These are phyloP conservation scores for Trichoderma pleuroti DNA, from an alignment of 2,329 filamentous ascomycete genomes.

Conservation along the genomic window DNA sequence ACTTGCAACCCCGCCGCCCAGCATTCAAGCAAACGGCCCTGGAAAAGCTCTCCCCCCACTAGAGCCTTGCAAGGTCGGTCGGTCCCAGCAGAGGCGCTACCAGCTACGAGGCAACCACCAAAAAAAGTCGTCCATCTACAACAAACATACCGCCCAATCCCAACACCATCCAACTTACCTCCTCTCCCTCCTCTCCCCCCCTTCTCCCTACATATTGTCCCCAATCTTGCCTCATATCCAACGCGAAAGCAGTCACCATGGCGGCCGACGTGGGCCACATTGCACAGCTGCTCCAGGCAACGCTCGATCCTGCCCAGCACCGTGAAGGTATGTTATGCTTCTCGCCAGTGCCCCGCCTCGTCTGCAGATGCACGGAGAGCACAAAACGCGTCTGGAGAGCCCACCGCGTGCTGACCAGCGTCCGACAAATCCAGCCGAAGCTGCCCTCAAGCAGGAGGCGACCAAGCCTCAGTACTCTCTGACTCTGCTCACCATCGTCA, in stretches of 20 bases:
- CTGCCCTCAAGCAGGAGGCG: constrained; percentile 73
- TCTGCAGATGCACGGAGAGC: not conserved
- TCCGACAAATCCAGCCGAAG: constrained; percentile 63
- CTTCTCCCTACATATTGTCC: not conserved
- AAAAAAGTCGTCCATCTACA: constrained; percentile 15
- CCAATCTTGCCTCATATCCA: not conserved
- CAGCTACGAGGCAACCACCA: constrained; percentile 15
- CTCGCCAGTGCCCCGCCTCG: constrained; percentile 10
- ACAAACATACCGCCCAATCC: constrained; percentile 9
- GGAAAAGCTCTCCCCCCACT: constrained; percentile 17
- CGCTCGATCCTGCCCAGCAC: constrained; percentile 80
- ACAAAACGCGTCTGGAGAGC: not conserved
- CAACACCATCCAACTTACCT: not conserved
- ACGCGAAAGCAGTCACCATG: constrained; percentile 41
- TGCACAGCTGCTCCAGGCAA: constrained; percentile 84
- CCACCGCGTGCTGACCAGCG: constrained; percentile 36
- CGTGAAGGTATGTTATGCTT: constrained; percentile 69
- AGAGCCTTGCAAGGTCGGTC: constrained; percentile 4
- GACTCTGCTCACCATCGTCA: constrained; percentile 84
- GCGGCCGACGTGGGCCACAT: constrained; percentile 57
- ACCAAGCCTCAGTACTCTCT: constrained; percentile 84
- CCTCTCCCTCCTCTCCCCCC: constrained; percentile 8
- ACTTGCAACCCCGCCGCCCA: not conserved
- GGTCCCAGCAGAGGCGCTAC: not conserved
- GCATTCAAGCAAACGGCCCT: not conserved